Evolutionary conservation across 495 filamentous ascomycete species (phyloP).

Genomic region (Aspergillus cavernicola): DNA sequence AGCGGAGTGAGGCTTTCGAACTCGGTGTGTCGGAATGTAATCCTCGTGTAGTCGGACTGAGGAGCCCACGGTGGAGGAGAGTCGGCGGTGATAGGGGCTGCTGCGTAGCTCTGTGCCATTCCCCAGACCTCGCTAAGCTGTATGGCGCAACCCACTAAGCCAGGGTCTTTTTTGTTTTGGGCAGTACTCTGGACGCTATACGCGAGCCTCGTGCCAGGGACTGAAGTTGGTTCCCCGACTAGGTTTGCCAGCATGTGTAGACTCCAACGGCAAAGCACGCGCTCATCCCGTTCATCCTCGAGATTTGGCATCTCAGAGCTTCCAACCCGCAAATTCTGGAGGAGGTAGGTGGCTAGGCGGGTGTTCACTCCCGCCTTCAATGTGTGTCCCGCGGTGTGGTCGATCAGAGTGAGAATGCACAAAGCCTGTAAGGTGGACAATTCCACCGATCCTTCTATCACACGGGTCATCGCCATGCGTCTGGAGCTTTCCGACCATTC

Average conservation of each 20-base stretch:
- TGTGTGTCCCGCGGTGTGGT: background rate
- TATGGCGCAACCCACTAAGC: slow-evolving; percentile 3
- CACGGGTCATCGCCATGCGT: background rate
- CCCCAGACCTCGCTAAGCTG: slow-evolving; percentile 10
- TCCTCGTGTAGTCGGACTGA: slow-evolving; percentile 8
- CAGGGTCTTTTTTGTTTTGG: background rate
- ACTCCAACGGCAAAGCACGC: slow-evolving; percentile 5
- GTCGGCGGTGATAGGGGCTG: background rate
- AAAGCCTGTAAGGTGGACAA: slow-evolving; percentile 4
- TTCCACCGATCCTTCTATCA: slow-evolving; percentile 3
- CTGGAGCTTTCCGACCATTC: slow-evolving; percentile 4
- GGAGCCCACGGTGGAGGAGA: slow-evolving; percentile 6
- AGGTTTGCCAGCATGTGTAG: slow-evolving; percentile 10
- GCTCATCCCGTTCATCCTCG: slow-evolving; percentile 6
- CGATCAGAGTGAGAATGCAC: slow-evolving; percentile 5
- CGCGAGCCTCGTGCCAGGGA: background rate
- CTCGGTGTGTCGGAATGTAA: slow-evolving; percentile 11
- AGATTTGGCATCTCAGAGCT: background rate
- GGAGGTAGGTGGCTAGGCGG: background rate
- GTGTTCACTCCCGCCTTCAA: background rate
- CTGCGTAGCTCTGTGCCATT: slow-evolving; percentile 7
- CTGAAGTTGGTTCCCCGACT: background rate
- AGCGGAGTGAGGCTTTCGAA: slow-evolving; percentile 10
- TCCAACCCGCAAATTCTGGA: background rate
- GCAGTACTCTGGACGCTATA: background rate